Conservation (phyloP, 2,329 filamentous ascomycete species). For the Cryphonectria naterciae region DNA sequence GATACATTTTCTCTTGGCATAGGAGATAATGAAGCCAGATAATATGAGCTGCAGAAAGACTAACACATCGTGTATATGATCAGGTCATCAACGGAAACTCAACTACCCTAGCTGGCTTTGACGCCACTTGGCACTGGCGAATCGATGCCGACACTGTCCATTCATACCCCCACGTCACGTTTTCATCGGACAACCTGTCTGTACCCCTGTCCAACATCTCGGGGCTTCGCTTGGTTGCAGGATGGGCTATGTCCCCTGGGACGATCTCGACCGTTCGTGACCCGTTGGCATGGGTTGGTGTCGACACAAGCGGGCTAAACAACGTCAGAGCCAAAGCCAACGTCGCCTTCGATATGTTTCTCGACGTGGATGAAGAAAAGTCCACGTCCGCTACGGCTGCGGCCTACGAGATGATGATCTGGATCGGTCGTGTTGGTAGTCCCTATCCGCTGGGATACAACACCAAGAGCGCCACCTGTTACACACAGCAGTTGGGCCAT, state of each 20-base stretch:
- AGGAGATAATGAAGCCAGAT: neutral
- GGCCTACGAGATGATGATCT: conserved; percentile 41
- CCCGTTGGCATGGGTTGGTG: conserved; percentile 27
- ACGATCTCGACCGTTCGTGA: conserved; percentile 29
- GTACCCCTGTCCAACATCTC: conserved; percentile 37
- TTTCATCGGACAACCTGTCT: conserved; percentile 35
- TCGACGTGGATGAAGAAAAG: conserved; percentile 35
- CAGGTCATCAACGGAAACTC: conserved; percentile 28
- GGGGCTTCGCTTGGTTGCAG: conserved; percentile 34
- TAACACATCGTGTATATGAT: neutral
- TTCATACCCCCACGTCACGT: conserved; percentile 41
- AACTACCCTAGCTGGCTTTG: conserved; percentile 32
- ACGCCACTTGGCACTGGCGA: conserved; percentile 40
- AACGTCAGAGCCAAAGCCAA: conserved; percentile 34
- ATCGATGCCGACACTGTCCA: conserved; percentile 36
- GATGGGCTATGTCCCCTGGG: conserved; percentile 39
- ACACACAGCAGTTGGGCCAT: conserved; percentile 33
- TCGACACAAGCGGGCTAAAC: conserved; percentile 34
- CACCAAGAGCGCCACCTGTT: conserved; percentile 32
- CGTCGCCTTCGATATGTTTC: conserved; percentile 41
- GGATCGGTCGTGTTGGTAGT: conserved; percentile 37
- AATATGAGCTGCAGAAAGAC: neutral
- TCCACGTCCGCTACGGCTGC: conserved; percentile 36
- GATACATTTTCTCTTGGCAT: conserved; percentile 3
- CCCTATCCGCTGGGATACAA: conserved; percentile 36